phyloP scores from a whole-genome alignment of 2,329 filamentous ascomycete species.

The Pyrenophora seminiperda region DNA sequence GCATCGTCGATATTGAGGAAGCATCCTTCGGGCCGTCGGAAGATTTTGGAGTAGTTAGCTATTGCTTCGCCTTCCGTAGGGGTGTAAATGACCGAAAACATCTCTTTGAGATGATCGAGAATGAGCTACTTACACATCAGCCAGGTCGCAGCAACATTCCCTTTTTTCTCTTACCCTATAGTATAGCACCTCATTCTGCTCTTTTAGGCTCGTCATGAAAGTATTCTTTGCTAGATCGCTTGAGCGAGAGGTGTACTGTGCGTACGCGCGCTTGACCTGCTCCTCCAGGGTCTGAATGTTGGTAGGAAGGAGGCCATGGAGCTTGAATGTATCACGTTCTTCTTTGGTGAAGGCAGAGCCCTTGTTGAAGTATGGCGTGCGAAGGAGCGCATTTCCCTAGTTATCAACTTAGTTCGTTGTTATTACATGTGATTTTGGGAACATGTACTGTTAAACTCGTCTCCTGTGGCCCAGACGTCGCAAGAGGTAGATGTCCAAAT shows the following conservation, averaged over 20 bases:
- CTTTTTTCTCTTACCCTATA: constrained; percentile 62
- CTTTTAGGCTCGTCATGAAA: constrained; percentile 82
- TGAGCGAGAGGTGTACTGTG: constrained; percentile 70
- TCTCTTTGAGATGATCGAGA: constrained; percentile 78
- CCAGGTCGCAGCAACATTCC: neutral
- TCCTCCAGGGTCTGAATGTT: constrained; percentile 76
- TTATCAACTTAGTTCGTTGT: neutral
- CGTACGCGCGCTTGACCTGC: constrained; percentile 76
- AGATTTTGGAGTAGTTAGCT: constrained; percentile 78
- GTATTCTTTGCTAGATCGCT: constrained; percentile 82
- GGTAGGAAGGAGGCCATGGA: constrained; percentile 74
- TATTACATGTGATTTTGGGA: neutral
- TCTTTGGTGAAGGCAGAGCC: constrained; percentile 75
- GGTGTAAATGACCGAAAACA: constrained; percentile 90
- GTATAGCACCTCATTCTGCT: constrained; percentile 84
- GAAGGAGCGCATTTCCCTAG: constrained; percentile 59
- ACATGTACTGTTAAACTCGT: constrained; percentile 46
- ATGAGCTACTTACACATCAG: constrained; percentile 60
- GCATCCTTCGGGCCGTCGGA: constrained; percentile 78
- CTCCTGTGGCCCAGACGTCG: constrained; percentile 50
- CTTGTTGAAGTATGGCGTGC: constrained; percentile 77
- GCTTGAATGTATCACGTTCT: constrained; percentile 71
- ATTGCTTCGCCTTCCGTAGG: constrained; percentile 91
- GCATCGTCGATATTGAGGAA: constrained; percentile 76
- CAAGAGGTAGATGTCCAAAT: constrained; percentile 49